phyloP scores from a whole-genome alignment of 2,329 filamentous ascomycete genomes.

The Neophaeococcomyces mojaviensis region DNA sequence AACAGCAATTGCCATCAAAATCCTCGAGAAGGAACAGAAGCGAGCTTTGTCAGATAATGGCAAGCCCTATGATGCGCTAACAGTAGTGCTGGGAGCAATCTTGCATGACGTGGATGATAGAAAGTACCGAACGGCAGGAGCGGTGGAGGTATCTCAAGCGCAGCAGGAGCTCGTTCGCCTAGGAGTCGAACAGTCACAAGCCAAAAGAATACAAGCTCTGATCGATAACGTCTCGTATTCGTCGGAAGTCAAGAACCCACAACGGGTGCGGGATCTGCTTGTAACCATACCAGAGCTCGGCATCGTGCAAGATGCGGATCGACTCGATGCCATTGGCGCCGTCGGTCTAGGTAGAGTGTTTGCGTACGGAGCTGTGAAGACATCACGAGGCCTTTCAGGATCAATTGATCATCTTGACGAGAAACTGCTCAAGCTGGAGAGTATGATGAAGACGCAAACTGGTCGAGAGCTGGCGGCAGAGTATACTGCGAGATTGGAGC shows the following conservation, averaged over 20 bases:
- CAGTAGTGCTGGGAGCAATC: slow-evolving; percentile 23
- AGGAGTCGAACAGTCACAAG: slow-evolving; percentile 27
- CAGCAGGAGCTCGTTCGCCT: slow-evolving; percentile 13
- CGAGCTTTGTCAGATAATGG: slow-evolving; percentile 9
- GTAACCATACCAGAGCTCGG: slow-evolving; percentile 62
- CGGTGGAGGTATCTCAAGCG: slow-evolving; percentile 12
- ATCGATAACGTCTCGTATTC: slow-evolving; percentile 73
- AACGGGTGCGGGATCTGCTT: slow-evolving; percentile 55
- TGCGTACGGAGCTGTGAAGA: slow-evolving; percentile 63
- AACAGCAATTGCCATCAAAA: slow-evolving; percentile 60
- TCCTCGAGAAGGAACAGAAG: slow-evolving; percentile 40
- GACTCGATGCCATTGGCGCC: slow-evolving; percentile 83
- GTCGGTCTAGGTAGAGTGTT: slow-evolving; percentile 75
- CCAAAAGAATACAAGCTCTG: slow-evolving; percentile 61
- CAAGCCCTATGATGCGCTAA: slow-evolving; percentile 11
- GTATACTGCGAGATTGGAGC: slow-evolving; percentile 41
- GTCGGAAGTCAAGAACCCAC: slow-evolving; percentile 61
- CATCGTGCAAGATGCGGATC: slow-evolving; percentile 85
- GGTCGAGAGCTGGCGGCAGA: slow-evolving; percentile 44
- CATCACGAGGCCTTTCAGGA: slow-evolving; percentile 44
- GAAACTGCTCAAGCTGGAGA: slow-evolving; percentile 61
- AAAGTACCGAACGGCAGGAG: slow-evolving; percentile 20
- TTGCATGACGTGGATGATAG: slow-evolving; percentile 26
- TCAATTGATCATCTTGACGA: slow-evolving; percentile 69
- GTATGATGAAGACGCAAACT: slow-evolving; percentile 52